Evolutionary conservation across 2,329 filamentous ascomycete genomes (phyloP).

Genomic region (Raffaelea ambrosiae): DNA sequence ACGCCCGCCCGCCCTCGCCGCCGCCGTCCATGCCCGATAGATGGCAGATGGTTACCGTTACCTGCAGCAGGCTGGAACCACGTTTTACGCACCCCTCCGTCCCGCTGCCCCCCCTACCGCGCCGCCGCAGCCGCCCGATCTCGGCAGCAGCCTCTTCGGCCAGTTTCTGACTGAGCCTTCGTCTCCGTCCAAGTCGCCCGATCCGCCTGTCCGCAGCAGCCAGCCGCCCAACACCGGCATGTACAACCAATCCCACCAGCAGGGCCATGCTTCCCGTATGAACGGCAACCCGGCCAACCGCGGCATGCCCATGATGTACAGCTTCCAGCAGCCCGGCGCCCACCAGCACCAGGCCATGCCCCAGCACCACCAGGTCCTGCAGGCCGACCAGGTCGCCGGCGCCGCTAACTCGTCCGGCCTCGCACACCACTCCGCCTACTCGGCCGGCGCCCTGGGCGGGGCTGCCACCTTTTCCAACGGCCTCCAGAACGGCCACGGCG

Average conservation of each 20-base stretch:
- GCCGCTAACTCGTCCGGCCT: conserved; percentile 47
- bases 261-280: conserved; percentile 66
- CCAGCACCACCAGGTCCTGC: conserved; percentile 53
- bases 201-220: conserved; percentile 13
- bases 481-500: conserved; percentile 45
- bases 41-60: conserved; percentile 64
- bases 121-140: not conserved
- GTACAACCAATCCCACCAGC: conserved; percentile 66
- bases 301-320: conserved; percentile 58
- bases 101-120: conserved; percentile 27
- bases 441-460: conserved; percentile 55
- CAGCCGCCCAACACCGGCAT: conserved; percentile 41
- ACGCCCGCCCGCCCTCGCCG: not conserved
- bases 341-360: conserved; percentile 56
- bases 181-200: conserved; percentile 19
- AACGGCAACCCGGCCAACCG: conserved; percentile 60
- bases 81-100: conserved; percentile 47
- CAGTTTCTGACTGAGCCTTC: conserved; percentile 22
- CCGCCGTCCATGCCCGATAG: conserved; percentile 34
- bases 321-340: conserved; percentile 54
- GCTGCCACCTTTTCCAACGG: conserved; percentile 50
- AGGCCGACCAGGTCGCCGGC: conserved; percentile 47
- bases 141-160: conserved; percentile 7
- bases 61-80: conserved; percentile 49
- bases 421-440: conserved; percentile 52